Evolutionary conservation across 345 rosid species (phyloP), one percentile per base, ranked within the genome.

Genomic region (Nasturtium officinale): DNA sequence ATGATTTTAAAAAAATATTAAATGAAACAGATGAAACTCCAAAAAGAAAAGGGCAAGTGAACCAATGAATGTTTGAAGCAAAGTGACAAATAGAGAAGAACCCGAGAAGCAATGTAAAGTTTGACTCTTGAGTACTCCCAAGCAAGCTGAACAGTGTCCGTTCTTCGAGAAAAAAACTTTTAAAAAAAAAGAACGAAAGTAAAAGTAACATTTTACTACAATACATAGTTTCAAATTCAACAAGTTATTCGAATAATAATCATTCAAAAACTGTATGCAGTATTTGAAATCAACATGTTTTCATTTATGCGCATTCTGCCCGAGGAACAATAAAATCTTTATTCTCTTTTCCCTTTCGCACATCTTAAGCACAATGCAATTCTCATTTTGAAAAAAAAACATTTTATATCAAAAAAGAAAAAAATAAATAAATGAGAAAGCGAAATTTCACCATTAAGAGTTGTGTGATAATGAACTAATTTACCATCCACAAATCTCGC

Each of bases 31-130:
- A 43, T 63, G 37, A 55, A 65, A 56, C 58, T 73, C 29, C 56
- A 64, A 54, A 66, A 37, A 23, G 45, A 58, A 68, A 60, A 51
- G 23, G 25, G 20, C 69, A 33, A 61, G 75, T 61, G 59, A 54
- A 17, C 70, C 79, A 64, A 57, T 77, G 80, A 63, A 76, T 69
- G 67, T 37, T 56, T 55, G 66, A 77, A 70, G 80, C 80, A 77
- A 77, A 77, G 80, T 63, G 72, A 71, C 62, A 77, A 62, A 54
- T 61, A 65, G 59, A 68, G 43, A 75, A 61, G 8, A 68, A 53
- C 32, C 64, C 53, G 54, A 63, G 66, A 76, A 76, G 65, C 79
- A 61, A 69, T 60, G 70, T 18, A 54, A 23, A 25, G 15, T 28
- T 77, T 56, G 76, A 71, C 76, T 77, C 61, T 77, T 29, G 67